Conservation (phyloP, 2,329 filamentous ascomycete species). For the Cladorrhinum sp. region DNA sequence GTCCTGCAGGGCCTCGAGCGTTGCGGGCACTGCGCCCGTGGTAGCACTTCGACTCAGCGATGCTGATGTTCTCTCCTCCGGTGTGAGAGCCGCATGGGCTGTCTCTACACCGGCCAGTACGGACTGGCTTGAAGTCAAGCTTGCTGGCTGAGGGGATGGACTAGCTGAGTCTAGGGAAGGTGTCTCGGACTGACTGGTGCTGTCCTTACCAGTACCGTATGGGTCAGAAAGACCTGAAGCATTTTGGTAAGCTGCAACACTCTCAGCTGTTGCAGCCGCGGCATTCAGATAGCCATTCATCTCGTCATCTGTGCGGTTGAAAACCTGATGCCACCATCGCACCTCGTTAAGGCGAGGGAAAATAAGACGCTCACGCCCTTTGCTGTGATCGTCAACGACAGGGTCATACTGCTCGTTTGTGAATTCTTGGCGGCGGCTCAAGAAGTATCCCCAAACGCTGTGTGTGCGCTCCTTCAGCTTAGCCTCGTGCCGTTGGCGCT, state of each 20-base stretch:
- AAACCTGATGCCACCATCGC: slow-evolving; percentile 91
- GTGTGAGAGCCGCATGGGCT: slow-evolving; percentile 51
- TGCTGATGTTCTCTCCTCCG: slow-evolving; percentile 33
- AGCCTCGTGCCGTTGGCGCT: slow-evolving; percentile 77
- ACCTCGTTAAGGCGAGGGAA: slow-evolving; percentile 74
- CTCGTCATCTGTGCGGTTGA: slow-evolving; percentile 81
- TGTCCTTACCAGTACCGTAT: slow-evolving; percentile 7
- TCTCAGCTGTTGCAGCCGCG: slow-evolving; percentile 49
- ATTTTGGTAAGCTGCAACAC: slow-evolving; percentile 32
- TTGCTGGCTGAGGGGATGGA: slow-evolving; percentile 39
- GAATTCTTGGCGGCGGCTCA: slow-evolving; percentile 77
- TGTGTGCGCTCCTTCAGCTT: slow-evolving; percentile 68
- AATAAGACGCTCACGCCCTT: slow-evolving; percentile 78
- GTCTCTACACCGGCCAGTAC: slow-evolving; percentile 60
- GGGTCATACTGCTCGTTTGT: slow-evolving; percentile 75
- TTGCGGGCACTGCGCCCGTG: slow-evolving; percentile 41
- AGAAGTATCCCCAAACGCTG: slow-evolving; percentile 95
- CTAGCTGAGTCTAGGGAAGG: slow-evolving; percentile 16
- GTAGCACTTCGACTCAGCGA: slow-evolving; percentile 45
- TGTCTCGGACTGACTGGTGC: slow-evolving; percentile 11
- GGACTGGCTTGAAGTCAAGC: slow-evolving; percentile 44
- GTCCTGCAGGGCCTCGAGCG: slow-evolving; percentile 47
- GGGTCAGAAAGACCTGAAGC: slow-evolving; percentile 21
- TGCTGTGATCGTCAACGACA: slow-evolving; percentile 71
- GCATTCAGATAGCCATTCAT: slow-evolving; percentile 75